These are phyloP conservation scores for Tephrocybe sp. DNA, from an alignment of 768 basidiomycete species.

Conservation along the genomic window DNA sequence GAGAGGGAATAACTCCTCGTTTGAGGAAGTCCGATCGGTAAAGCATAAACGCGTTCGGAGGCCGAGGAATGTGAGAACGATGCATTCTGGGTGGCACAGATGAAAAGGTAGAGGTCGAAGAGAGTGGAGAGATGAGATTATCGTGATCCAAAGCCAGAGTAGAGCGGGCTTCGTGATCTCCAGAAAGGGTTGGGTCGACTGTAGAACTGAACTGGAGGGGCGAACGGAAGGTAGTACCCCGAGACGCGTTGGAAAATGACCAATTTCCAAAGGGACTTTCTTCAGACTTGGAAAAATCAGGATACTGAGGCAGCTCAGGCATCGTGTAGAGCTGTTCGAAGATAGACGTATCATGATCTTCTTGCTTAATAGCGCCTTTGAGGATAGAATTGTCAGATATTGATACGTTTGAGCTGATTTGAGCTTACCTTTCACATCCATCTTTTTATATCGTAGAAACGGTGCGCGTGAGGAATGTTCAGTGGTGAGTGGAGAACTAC, in stretches of 20 bases:
- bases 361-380: conserved; percentile 9
- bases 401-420: background rate
- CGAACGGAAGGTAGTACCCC: background rate
- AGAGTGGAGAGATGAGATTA: background rate
- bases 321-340: conserved; percentile 4
- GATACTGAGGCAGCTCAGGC: conserved; percentile 4
- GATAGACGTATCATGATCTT: conserved; percentile 6
- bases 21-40: conserved; percentile 68
- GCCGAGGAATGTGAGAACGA: conserved; percentile 59
- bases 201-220: background rate
- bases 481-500: background rate
- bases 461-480: background rate
- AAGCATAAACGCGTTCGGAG: conserved; percentile 83
- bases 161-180: background rate
- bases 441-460: background rate
- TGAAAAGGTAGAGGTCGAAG: background rate
- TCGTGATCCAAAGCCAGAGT: background rate
- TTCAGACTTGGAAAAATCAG: background rate
- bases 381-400: background rate
- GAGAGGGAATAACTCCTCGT: conserved; percentile 41
- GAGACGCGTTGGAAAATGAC: conserved; percentile 6
- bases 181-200: background rate
- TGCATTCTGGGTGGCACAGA: conserved; percentile 10
- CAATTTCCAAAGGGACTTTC: conserved; percentile 3
- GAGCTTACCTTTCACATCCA: conserved; percentile 9